A percentile compares a stretch with the other conserved stretches of the same genome.
Conservation (phyloP, 352 stramenopile species). For the Pythium phragmitis region DNA sequence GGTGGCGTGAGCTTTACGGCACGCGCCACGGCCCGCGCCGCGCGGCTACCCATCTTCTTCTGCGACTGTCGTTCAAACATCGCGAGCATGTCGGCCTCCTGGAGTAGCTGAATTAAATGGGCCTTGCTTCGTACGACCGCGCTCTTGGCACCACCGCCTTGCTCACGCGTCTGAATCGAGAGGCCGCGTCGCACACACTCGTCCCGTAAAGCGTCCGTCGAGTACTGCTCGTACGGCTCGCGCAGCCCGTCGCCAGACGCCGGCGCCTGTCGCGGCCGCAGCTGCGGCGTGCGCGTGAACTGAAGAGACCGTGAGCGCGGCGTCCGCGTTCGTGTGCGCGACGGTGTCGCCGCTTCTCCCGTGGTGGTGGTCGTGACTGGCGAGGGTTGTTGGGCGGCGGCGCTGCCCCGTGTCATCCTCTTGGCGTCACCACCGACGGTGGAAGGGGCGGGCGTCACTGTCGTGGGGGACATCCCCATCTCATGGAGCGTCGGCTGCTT, state of each 20-base stretch:
- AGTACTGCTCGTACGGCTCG: slow-evolving; percentile 47
- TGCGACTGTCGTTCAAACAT: slow-evolving; percentile 16
- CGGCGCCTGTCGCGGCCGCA: slow-evolving; percentile 13
- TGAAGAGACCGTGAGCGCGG: not conserved
- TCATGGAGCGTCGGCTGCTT: slow-evolving; percentile 23
- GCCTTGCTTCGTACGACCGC: slow-evolving; percentile 11
- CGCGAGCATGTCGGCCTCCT: slow-evolving; percentile 35
- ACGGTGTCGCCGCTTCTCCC: not conserved
- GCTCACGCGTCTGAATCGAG: slow-evolving; percentile 11
- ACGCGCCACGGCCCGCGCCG: slow-evolving; percentile 1
- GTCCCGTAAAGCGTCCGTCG: slow-evolving; percentile 34
- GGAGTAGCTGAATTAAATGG: slow-evolving; percentile 33
- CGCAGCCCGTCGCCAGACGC: slow-evolving; percentile 8
- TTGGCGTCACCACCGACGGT: slow-evolving; percentile 2
- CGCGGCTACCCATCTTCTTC: slow-evolving; percentile 7
- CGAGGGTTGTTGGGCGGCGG: not conserved
- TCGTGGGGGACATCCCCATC: not conserved
- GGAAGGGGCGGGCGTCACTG: not conserved
- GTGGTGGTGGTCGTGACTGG: not conserved
- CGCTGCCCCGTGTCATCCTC: slow-evolving; percentile 9
- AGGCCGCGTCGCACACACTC: slow-evolving; percentile 37
- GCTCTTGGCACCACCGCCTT: slow-evolving; percentile 1
- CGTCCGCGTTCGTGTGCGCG: not conserved
- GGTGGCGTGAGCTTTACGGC: slow-evolving; percentile 6
- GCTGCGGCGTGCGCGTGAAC: slow-evolving; percentile 5